phyloP scores from a whole-genome alignment of 2,329 filamentous ascomycete species.

The Cladophialophora chaetospira region DNA sequence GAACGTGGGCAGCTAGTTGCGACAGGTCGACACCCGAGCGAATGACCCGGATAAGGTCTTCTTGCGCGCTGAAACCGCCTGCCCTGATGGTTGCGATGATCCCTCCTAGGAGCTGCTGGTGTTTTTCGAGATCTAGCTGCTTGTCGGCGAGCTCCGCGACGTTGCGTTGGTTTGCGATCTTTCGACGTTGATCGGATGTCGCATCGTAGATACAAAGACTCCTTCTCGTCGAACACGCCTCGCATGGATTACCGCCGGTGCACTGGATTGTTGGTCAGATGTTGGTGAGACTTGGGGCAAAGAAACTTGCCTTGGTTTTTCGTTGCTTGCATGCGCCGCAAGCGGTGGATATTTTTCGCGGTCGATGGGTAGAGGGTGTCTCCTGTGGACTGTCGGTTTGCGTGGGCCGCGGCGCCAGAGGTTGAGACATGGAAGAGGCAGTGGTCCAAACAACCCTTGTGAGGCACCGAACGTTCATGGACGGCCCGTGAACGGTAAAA shows the following conservation, averaged over 20 bases:
- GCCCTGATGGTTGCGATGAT: conserved; percentile 32
- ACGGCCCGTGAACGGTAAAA: background rate
- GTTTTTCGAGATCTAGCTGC: conserved; percentile 26
- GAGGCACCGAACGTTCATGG: background rate
- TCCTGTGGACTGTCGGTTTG: background rate
- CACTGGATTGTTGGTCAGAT: conserved; percentile 24
- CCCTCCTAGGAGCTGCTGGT: conserved; percentile 31
- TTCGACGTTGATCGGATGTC: conserved; percentile 32
- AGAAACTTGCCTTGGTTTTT: conserved; percentile 29
- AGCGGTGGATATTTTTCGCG: conserved; percentile 34
- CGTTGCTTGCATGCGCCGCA: conserved; percentile 33
- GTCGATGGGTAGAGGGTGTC: conserved; percentile 15
- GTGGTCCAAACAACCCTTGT: background rate
- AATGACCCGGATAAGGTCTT: conserved; percentile 28
- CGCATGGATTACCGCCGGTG: conserved; percentile 31
- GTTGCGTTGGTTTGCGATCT: conserved; percentile 33
- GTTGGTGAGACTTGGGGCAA: background rate
- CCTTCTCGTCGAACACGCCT: conserved; percentile 29
- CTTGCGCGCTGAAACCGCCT: conserved; percentile 20
- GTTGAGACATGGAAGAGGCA: conserved; percentile 30
- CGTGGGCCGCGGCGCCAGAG: conserved; percentile 26
- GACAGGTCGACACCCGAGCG: conserved; percentile 30
- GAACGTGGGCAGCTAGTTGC: conserved; percentile 32
- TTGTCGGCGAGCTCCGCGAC: conserved; percentile 30
- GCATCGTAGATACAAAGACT: conserved; percentile 32